Percentiles rank a stretch among this genome's conserved stretches.
Conservation (phyloP, 345 rosid species). For the Turritis glabra region DNA sequence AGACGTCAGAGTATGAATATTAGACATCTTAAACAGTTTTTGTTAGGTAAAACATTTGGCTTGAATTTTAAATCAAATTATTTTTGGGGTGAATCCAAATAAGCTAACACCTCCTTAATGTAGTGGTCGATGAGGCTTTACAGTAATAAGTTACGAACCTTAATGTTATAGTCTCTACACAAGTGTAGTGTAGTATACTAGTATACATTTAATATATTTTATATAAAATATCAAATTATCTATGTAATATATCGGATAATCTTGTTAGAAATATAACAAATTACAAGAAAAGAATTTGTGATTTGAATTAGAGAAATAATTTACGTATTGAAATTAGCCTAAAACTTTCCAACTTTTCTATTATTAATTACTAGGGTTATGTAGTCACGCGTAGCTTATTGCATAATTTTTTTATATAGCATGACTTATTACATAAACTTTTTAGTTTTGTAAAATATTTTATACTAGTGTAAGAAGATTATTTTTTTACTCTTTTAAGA, state of each 20-base stretch:
- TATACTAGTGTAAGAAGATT: too few species aligned
- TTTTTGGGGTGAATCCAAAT: background rate
- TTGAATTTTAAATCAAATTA: too few species aligned
- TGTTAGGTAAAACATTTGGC: background rate
- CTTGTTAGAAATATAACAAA: background rate
- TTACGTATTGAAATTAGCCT: background rate
- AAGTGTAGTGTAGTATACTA: background rate
- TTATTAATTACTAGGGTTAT: too few species aligned
- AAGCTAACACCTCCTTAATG: background rate
- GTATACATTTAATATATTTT: background rate
- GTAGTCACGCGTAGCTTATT: too few species aligned
- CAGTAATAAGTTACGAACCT: background rate
- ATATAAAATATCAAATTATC: background rate
- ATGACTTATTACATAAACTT: too few species aligned
- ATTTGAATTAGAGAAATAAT: background rate
- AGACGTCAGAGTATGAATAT: background rate
- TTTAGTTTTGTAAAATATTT: too few species aligned
- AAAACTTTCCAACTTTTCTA: background rate
- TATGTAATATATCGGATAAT: background rate
- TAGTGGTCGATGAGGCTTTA: background rate
- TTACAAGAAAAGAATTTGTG: background rate
- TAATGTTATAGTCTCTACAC: background rate
- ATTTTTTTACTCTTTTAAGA: too few species aligned
- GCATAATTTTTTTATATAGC: too few species aligned
- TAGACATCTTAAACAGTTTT: background rate